Conservation (phyloP, 805 yeast genomes). For the Scheffersomyces lignosus region DNA sequence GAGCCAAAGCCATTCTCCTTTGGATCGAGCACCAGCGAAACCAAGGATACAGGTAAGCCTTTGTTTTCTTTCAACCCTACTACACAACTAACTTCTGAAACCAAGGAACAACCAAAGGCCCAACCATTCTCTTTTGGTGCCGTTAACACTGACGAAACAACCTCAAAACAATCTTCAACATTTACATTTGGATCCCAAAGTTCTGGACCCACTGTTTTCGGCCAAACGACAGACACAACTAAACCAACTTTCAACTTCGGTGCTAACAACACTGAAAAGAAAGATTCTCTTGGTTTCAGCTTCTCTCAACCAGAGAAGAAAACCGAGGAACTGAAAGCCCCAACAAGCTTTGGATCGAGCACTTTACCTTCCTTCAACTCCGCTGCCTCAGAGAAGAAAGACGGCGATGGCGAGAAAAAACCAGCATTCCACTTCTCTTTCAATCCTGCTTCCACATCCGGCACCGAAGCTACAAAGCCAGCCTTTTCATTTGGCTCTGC, state of each 20-base stretch:
- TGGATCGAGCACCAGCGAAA: conserved; percentile 2
- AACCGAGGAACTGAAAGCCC: conserved; percentile 5
- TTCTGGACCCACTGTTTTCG: neutral
- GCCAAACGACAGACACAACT: conserved; percentile 3
- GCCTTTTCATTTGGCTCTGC: conserved; percentile 22
- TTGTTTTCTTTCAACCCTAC: neutral
- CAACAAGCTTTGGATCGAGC: too few species aligned
- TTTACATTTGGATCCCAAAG: neutral
- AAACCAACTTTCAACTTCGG: conserved; percentile 6
- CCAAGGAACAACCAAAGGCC: conserved; percentile 4
- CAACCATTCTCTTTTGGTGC: conserved; percentile 4
- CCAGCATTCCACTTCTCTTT: conserved; percentile 5
- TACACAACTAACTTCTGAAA: neutral
- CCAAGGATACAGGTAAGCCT: neutral
- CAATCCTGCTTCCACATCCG: conserved; percentile 4
- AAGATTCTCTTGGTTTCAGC: too few species aligned
- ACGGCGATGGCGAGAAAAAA: conserved; percentile 4
- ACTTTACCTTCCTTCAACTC: conserved; percentile 10
- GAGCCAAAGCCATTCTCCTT: conserved; percentile 6
- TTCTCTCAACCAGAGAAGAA: conserved; percentile 1
- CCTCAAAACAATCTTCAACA: too few species aligned
- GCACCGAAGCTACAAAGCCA: conserved; percentile 16
- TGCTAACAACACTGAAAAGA: conserved; percentile 1
- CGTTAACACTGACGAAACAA: conserved; percentile 1
- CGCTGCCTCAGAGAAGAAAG: conserved; percentile 5